Percentiles rank a stretch among this genome's conserved stretches.
Evolutionary conservation across 768 basidiomycete genomes (phyloP).

Genomic region (Grammothele lineata): DNA sequence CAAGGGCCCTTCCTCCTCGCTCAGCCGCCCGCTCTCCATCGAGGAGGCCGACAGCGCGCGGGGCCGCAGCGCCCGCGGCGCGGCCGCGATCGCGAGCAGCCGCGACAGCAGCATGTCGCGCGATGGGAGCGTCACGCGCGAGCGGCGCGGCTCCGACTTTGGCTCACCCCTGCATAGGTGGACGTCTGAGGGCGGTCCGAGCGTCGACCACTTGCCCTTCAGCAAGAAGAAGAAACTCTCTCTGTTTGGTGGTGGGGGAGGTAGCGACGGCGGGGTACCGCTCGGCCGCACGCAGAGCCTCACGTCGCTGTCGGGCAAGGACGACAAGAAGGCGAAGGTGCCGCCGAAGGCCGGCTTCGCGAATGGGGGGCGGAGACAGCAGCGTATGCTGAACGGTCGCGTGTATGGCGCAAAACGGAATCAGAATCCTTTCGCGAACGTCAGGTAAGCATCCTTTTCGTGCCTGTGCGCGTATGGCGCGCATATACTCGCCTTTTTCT

Average conservation of each 20-base stretch:
- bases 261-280: slow-evolving; percentile 13
- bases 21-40: slow-evolving; percentile 7
- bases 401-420: slow-evolving; percentile 57
- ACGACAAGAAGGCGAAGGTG: slow-evolving; percentile 4
- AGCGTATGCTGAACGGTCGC: slow-evolving; percentile 75
- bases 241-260: slow-evolving; percentile 3
- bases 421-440: slow-evolving; percentile 60
- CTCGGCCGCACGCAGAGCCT: slow-evolving; percentile 19
- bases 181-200: slow-evolving; percentile 17
- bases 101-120: slow-evolving; percentile 16
- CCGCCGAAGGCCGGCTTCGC: neutral
- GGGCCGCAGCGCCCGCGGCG: neutral
- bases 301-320: slow-evolving; percentile 13
- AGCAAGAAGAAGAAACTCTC: slow-evolving; percentile 16
- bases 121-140: slow-evolving; percentile 10
- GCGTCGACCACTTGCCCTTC: slow-evolving; percentile 2
- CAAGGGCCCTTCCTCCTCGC: slow-evolving; percentile 17
- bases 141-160: slow-evolving; percentile 16
- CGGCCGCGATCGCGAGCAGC: slow-evolving; percentile 8
- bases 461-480: too few species aligned
- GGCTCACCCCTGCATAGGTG: slow-evolving; percentile 20
- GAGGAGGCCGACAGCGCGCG: neutral
- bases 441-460: slow-evolving; percentile 19
- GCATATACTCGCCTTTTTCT: too few species aligned
- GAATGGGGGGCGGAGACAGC: slow-evolving; percentile 17